Conservation (phyloP, 257 asterid genomes). For the Ballota nigra region DNA sequence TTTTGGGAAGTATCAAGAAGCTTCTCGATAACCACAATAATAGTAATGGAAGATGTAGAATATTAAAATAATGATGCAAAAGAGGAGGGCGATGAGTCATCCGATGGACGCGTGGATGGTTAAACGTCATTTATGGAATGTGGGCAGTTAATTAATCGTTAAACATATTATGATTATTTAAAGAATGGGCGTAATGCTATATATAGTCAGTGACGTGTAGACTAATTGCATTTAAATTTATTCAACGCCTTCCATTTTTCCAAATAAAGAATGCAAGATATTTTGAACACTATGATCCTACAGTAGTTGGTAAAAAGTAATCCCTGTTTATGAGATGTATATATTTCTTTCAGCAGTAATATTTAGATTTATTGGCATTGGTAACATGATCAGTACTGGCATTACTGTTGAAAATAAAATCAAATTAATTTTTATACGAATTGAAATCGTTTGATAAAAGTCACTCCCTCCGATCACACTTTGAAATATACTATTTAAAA, state of each 20-base stretch:
- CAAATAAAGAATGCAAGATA: conserved; percentile 24
- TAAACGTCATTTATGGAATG: conserved; percentile 26
- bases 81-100: conserved; percentile 28
- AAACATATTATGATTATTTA: not conserved
- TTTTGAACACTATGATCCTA: conserved; percentile 8
- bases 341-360: no score
- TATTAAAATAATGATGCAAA: conserved; percentile 18
- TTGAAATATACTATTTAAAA: no score
- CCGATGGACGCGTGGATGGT: conserved; percentile 46
- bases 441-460: no score
- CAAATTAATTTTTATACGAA: no score
- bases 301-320: not conserved
- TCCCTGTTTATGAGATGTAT: not conserved
- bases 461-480: no score
- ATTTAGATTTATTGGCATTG: no score
- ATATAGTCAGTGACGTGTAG: conserved; percentile 60
- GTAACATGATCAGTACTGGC: no score
- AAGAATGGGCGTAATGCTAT: conserved; percentile 38
- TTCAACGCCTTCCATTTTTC: conserved; percentile 22
- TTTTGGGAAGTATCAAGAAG: conserved; percentile 39
- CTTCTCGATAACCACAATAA: conserved; percentile 38
- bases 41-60: conserved; percentile 28
- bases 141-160: conserved; percentile 28
- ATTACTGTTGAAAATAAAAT: no score
- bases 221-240: conserved; percentile 30